These are phyloP conservation scores for Stachybotrys chartarum DNA, from an alignment of 2,329 filamentous ascomycete species.

Conservation along the genomic window DNA sequence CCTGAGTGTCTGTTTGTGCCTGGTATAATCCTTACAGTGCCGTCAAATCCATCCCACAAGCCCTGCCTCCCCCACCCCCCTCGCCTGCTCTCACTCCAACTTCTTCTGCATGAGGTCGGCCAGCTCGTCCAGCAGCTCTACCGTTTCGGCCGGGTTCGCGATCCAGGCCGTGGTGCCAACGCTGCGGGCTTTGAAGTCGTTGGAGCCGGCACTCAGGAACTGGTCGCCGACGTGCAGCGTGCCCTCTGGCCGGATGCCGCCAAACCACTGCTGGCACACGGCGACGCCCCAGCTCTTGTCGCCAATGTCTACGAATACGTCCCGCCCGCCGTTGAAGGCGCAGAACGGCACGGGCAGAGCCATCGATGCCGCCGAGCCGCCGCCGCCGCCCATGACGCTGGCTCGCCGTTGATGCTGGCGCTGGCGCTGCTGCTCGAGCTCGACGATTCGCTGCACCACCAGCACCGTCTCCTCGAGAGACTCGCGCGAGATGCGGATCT, in stretches of 20 bases:
- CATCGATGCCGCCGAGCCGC: conserved; percentile 4
- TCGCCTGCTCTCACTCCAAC: conserved; percentile 10
- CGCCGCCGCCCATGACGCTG: conserved; percentile 9
- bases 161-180: conserved; percentile 97
- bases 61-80: neutral
- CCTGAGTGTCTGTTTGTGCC: neutral
- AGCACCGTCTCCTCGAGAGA: conserved; percentile 93
- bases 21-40: neutral
- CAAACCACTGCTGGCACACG: conserved; percentile 88
- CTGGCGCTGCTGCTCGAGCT: conserved; percentile 58
- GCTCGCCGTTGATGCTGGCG: conserved; percentile 18
- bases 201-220: conserved; percentile 88
- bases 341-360: conserved; percentile 69
- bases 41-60: neutral
- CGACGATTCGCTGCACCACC: conserved; percentile 86
- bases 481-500: conserved; percentile 71
- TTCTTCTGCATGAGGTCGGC: conserved; percentile 42
- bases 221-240: conserved; percentile 96
- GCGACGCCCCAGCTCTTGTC: conserved; percentile 96
- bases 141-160: conserved; percentile 84
- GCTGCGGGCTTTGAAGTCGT: conserved; percentile 91
- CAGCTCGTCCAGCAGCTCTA: conserved; percentile 81
- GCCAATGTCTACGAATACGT: conserved; percentile 97
- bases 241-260: conserved; percentile 63
- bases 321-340: conserved; percentile 95